Evolutionary conservation across 2,329 filamentous ascomycete species (phyloP).

Genomic region (Drechslerella coelobrocha): DNA sequence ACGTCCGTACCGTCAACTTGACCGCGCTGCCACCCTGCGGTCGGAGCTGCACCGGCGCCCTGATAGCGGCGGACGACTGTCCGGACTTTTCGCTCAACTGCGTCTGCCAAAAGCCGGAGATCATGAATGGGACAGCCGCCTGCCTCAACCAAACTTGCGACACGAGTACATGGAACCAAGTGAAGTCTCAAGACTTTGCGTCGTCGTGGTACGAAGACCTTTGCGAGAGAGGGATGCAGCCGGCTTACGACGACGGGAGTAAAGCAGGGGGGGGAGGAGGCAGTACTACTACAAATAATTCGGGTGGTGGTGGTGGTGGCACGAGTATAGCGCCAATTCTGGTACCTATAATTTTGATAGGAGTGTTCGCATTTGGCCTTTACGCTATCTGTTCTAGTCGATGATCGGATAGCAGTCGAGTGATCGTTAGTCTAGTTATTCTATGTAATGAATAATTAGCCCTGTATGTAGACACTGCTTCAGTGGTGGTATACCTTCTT

Average conservation of each 20-base stretch:
- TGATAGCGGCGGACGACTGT: conserved; percentile 7
- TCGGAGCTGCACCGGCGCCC: conserved; percentile 11
- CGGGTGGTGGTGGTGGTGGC: too few species aligned
- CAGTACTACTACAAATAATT: too few species aligned
- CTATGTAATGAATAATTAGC: too few species aligned
- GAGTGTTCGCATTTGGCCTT: too few species aligned
- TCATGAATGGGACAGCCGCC: conserved; percentile 3
- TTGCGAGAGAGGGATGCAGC: conserved; percentile 8
- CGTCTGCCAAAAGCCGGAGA: conserved; percentile 9
- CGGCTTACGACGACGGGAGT: conserved; percentile 4
- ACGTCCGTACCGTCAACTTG: conserved; percentile 1
- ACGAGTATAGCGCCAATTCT: too few species aligned
- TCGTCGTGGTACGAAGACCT: conserved; percentile 16
- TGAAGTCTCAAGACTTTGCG: conserved; percentile 6
- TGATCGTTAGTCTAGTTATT: too few species aligned
- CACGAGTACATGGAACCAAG: not conserved
- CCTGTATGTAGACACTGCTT: too few species aligned
- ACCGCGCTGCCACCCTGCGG: conserved; percentile 5
- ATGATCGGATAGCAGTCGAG: too few species aligned
- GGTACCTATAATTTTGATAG: too few species aligned
- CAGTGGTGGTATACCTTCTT: too few species aligned
- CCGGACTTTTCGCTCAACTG: conserved; percentile 13
- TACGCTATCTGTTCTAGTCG: too few species aligned
- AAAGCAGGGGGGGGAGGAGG: too few species aligned
- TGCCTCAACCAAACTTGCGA: conserved; percentile 5